Evolutionary conservation across 768 basidiomycete species (phyloP).

Genomic region (Tephrocybe rancida): DNA sequence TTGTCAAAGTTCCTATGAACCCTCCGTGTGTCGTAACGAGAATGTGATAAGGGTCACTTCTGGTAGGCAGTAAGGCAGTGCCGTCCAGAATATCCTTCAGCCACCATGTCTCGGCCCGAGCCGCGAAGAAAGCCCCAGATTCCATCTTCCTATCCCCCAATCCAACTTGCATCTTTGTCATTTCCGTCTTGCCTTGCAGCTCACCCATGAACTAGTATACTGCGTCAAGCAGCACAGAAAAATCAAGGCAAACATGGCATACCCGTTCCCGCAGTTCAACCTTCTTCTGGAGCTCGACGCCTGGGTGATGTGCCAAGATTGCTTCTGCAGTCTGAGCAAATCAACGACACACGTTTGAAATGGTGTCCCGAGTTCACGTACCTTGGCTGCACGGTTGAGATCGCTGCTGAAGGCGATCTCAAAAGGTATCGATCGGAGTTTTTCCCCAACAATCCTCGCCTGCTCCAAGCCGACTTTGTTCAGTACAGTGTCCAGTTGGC

Average conservation of each 20-base stretch:
- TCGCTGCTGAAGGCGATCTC: constrained; percentile 71
- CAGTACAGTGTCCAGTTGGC: constrained; percentile 70
- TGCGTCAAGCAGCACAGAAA: neutral
- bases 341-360: constrained; percentile 1
- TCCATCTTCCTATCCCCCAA: constrained; percentile 38
- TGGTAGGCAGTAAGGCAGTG: constrained; percentile 21
- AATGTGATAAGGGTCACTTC: constrained; percentile 38
- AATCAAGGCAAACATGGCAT: constrained; percentile 16
- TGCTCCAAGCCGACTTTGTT: constrained; percentile 66
- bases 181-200: constrained; percentile 48
- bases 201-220: constrained; percentile 29
- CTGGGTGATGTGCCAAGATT: constrained; percentile 58
- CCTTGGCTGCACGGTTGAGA: constrained; percentile 66
- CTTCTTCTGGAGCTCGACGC: constrained; percentile 42
- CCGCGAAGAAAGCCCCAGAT: constrained; percentile 37
- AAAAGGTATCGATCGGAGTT: constrained; percentile 57
- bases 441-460: constrained; percentile 55
- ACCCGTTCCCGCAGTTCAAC: constrained; percentile 69
- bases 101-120: constrained; percentile 69
- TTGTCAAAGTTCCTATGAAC: constrained; percentile 56
- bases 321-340: constrained; percentile 63
- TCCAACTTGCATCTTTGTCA: constrained; percentile 18
- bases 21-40: constrained; percentile 72
- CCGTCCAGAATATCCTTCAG: constrained; percentile 39
- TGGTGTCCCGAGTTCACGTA: constrained; percentile 29